These are phyloP conservation scores for Fusarium austroafricanum DNA, from an alignment of 2,329 filamentous ascomycete species.

Conservation along the genomic window DNA sequence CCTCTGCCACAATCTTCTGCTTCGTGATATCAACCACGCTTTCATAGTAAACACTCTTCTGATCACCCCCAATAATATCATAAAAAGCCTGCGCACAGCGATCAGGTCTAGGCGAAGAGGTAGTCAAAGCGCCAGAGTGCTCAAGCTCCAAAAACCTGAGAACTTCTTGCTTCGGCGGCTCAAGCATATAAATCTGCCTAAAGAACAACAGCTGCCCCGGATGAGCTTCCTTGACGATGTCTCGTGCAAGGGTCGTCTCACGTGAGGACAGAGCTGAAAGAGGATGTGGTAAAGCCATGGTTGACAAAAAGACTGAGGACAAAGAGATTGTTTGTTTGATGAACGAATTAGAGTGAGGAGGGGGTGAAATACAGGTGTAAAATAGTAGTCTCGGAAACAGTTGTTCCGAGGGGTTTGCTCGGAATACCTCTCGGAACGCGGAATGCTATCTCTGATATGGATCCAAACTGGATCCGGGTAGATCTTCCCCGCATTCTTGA, in stretches of 20 bases:
- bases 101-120: slow-evolving; percentile 43
- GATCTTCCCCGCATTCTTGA: slow-evolving; percentile 13
- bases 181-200: slow-evolving; percentile 61
- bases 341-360: too few relatives aligned
- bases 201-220: slow-evolving; percentile 55
- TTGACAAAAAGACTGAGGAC: background rate
- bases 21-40: slow-evolving; percentile 50
- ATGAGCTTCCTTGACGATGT: slow-evolving; percentile 48
- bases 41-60: slow-evolving; percentile 49
- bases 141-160: slow-evolving; percentile 59
- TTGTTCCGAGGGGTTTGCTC: background rate
- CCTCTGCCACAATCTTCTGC: slow-evolving; percentile 33
- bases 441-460: background rate
- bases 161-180: slow-evolving; percentile 62
- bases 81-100: slow-evolving; percentile 58
- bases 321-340: background rate
- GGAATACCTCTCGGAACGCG: slow-evolving; percentile 16
- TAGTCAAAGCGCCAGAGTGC: slow-evolving; percentile 50
- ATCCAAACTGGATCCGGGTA: background rate
- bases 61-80: slow-evolving; percentile 48
- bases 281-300: slow-evolving; percentile 43
- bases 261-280: slow-evolving; percentile 46
- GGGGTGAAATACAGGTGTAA: background rate
- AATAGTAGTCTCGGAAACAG: background rate
- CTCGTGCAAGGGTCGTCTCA: slow-evolving; percentile 52